Conservation (phyloP, 2,329 filamentous ascomycete genomes). For the Sclerotinia nivalis region DNA sequence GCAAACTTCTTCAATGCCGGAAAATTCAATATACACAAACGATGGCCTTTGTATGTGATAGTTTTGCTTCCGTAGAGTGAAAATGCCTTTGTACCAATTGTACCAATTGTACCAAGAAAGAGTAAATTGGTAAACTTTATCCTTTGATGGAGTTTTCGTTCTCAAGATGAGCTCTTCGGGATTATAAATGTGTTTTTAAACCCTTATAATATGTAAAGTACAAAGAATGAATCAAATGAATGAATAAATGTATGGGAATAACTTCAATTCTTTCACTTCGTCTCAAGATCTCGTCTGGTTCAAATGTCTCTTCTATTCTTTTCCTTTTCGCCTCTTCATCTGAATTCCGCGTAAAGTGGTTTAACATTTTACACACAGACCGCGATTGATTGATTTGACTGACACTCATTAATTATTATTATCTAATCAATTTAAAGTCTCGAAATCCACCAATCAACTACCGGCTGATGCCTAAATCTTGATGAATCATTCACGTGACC, state of each 20-base stretch:
- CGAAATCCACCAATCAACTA: not conserved
- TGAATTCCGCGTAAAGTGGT: conserved; percentile 3
- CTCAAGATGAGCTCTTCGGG: not conserved
- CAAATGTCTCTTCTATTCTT: not conserved
- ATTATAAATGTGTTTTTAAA: not conserved
- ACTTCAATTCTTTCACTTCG: not conserved
- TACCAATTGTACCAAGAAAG: not conserved
- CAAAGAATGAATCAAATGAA: not conserved
- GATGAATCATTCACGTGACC: not conserved
- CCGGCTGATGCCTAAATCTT: not conserved
- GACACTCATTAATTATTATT: no score
- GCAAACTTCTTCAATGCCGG: not conserved
- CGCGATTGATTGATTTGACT: no score
- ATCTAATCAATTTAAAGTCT: not conserved
- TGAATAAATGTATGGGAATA: not conserved
- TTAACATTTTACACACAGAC: not conserved
- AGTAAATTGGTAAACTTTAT: not conserved
- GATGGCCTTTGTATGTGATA: not conserved
- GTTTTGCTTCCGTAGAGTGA: not conserved
- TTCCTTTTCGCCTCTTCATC: not conserved
- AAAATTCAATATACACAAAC: not conserved
- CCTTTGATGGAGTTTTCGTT: not conserved
- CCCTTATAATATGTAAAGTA: not conserved
- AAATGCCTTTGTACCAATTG: not conserved
- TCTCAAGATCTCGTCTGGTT: not conserved